Conservation (phyloP, 1,139 yeast genomes). For the Sugiyamaella castrensis region DNA sequence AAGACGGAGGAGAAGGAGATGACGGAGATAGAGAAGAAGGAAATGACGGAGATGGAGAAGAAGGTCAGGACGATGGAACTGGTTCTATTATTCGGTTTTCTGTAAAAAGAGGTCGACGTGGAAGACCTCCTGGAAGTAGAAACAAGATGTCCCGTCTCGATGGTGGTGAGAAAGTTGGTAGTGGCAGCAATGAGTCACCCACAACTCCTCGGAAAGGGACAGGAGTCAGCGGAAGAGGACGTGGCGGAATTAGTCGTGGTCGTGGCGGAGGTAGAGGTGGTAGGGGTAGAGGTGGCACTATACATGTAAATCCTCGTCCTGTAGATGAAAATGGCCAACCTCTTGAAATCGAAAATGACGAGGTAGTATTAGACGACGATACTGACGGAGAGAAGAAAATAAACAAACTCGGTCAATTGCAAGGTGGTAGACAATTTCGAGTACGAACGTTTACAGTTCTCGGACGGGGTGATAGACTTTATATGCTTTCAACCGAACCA, state of each 20-base stretch:
- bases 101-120: conserved; percentile 29
- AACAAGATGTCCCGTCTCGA: conserved; percentile 28
- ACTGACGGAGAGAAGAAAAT: conserved; percentile 77
- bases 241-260: conserved; percentile 24
- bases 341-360: conserved; percentile 66
- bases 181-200: conserved; percentile 9
- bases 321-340: conserved; percentile 46
- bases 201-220: conserved; percentile 12
- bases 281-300: conserved; percentile 23
- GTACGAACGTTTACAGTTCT: conserved; percentile 77
- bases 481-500: conserved; percentile 93
- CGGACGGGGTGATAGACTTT: conserved; percentile 69
- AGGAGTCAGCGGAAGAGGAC: conserved; percentile 29
- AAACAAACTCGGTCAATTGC: conserved; percentile 60
- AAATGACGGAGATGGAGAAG: conserved; percentile 11
- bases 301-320: conserved; percentile 27
- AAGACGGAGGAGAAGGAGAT: conserved; percentile 9
- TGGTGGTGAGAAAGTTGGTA: conserved; percentile 16
- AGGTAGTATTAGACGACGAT: conserved; percentile 77
- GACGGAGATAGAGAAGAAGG: conserved; percentile 12
- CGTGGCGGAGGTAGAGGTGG: conserved; percentile 24
- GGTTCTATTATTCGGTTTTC: conserved; percentile 3
- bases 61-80: conserved; percentile 1
- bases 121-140: conserved; percentile 38
- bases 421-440: conserved; percentile 75